phyloP scores from a whole-genome alignment of 2,329 filamentous ascomycete species.

The Macrophomina pseudophaseolina region DNA sequence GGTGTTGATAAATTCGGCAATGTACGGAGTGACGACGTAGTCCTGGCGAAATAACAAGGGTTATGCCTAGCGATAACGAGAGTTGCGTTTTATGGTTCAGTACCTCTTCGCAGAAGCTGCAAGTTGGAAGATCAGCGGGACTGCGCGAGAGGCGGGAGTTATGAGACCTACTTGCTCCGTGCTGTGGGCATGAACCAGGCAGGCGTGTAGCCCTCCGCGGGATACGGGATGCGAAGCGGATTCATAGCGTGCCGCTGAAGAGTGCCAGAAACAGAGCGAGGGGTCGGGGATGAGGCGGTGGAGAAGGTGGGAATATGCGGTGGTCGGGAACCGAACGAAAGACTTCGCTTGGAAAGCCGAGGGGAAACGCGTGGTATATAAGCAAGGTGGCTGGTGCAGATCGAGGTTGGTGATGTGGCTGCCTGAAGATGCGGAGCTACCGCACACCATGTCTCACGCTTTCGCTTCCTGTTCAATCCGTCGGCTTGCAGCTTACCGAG shows the following conservation, averaged over 20 bases:
- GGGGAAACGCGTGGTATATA: not conserved
- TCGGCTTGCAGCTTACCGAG: not conserved
- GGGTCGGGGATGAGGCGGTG: not conserved
- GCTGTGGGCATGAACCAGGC: slow-evolving; percentile 4
- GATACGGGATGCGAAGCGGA: not conserved
- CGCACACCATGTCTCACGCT: not conserved
- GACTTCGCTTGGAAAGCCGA: not conserved
- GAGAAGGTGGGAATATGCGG: not conserved
- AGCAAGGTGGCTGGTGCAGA: not conserved
- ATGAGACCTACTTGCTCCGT: not conserved
- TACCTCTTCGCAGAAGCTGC: slow-evolving; percentile 20
- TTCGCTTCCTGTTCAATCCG: not conserved
- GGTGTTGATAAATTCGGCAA: slow-evolving; percentile 61
- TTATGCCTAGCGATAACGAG: no score
- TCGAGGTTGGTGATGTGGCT: not conserved
- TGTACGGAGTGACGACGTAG: slow-evolving; percentile 57
- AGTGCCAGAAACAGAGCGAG: not conserved
- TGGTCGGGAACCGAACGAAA: not conserved
- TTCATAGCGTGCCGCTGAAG: not conserved
- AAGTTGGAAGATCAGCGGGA: no score
- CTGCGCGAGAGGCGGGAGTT: not conserved
- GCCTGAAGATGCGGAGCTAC: not conserved
- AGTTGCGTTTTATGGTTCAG: not conserved
- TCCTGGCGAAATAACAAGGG: slow-evolving; percentile 46
- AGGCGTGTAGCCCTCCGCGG: not conserved